Evolutionary conservation across 306 rosid genomes (phyloP).

Genomic region (Quercus bicolor): DNA sequence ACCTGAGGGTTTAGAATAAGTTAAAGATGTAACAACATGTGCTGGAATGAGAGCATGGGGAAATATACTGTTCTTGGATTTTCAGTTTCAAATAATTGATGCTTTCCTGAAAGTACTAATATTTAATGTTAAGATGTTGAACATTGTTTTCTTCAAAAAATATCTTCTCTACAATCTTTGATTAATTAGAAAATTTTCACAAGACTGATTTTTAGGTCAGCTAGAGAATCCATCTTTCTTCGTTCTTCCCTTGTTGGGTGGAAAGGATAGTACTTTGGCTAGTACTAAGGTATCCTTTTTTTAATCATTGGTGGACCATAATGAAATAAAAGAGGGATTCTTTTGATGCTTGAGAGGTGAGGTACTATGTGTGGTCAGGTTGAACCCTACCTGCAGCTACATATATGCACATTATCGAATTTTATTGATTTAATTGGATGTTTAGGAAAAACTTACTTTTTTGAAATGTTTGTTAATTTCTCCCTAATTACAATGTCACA

Average conservation of each 20-base stretch:
- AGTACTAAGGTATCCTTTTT: not conserved
- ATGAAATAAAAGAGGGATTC: not conserved
- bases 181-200: no score
- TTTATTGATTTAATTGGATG: not conserved
- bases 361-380: not conserved
- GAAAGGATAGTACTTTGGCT: not conserved
- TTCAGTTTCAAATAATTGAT: no score
- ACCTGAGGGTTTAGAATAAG: not conserved
- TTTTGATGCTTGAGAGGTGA: not conserved
- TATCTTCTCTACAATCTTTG: no score
- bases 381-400: not conserved
- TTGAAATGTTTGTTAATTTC: constrained; percentile 4
- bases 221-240: no score
- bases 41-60: no score
- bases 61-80: no score
- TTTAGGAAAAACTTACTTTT: not conserved
- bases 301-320: not conserved
- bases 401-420: not conserved
- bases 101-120: no score
- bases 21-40: no score
- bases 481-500: not conserved
- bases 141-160: no score
- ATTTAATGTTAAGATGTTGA: no score
- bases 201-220: no score
- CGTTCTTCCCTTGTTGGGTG: no score